Evolutionary conservation across 2,329 filamentous ascomycete species (phyloP), one percentile per base, ranked within the genome.

Genomic region (Nannizziopsis arthrosporioides): DNA sequence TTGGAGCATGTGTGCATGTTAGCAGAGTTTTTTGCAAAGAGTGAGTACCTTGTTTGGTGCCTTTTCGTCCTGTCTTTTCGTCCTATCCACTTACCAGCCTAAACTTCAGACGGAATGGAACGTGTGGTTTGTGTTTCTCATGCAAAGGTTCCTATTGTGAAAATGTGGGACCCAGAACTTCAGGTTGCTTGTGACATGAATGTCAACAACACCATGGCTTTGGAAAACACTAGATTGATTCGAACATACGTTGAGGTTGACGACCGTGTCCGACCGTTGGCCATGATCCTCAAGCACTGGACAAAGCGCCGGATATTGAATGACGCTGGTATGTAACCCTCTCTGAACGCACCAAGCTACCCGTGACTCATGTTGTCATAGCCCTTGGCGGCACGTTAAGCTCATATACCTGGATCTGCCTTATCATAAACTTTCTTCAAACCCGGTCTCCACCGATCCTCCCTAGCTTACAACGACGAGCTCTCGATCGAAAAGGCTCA

Each of bases 331-430:
- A 73, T 72, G 83, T 46, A 15, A 39, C 37, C 38, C 35, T 27
- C 14, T 22, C 14, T 27, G 7, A 5, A 32, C n/a, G 31, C 18
- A 12, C 9, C 9, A 17, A 48, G n/a, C 49, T 11, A 42, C 36
- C 43, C 44, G 55, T 63, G 47, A 63, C 53, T 38, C 30, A 36
- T 48, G 14, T 37, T 30, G 22, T 22, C 39, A 31, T 62, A 93
- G 92, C 85, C 50, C 87, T 88, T 62, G 89, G 92, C 53, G 89
- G 87, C 49, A 98, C 92, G 5, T 74, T 98, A 51, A 96, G 90
- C 66, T 98, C 92, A 14, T 98, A 98, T 63, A 95, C 92, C 17
- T 98, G 92, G 92, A 96, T 96, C 63, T 98, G 92, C 67, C 80
- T 98, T 74, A 94, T 96, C 56, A 84, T 98, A 62, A 93, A 88